Percentiles rank a stretch among this genome's conserved stretches.
Evolutionary conservation across 2,329 filamentous ascomycete species (phyloP).

Genomic region (Paraconiothyrium brasiliense): DNA sequence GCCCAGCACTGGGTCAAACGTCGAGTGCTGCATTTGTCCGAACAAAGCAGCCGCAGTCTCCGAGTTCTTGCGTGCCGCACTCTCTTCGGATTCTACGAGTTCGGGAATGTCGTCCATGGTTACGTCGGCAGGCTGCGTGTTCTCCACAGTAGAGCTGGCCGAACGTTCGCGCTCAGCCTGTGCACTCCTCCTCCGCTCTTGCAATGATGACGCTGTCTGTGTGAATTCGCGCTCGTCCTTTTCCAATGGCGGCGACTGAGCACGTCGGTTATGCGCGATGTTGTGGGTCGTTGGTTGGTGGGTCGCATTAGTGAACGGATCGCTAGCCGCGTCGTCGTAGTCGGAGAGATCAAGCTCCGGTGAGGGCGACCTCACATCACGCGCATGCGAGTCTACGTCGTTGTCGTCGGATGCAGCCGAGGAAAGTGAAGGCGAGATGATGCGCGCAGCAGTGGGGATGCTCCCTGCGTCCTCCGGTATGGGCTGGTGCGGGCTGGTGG

Average conservation of each 20-base stretch:
- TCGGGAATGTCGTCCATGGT: constrained; percentile 50
- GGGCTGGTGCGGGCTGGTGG: constrained; percentile 83
- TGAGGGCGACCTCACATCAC: constrained; percentile 80
- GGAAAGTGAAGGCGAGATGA: constrained; percentile 88
- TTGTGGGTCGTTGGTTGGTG: constrained; percentile 53
- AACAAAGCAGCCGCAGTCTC: constrained; percentile 61
- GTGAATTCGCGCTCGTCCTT: constrained; percentile 97
- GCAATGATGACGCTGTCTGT: constrained; percentile 88
- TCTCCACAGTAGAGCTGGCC: constrained; percentile 50
- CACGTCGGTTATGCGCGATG: constrained; percentile 70
- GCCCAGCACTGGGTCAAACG: constrained; percentile 47
- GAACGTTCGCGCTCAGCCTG: constrained; percentile 53
- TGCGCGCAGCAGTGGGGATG: constrained; percentile 61
- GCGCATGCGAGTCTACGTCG: constrained; percentile 66
- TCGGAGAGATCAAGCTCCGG: constrained; percentile 94
- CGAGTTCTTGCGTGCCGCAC: constrained; percentile 59
- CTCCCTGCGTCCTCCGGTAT: constrained; percentile 73
- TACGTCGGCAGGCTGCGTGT: constrained; percentile 38
- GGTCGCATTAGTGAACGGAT: constrained; percentile 66
- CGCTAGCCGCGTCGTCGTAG: constrained; percentile 73
- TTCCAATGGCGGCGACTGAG: constrained; percentile 88
- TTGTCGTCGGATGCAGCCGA: constrained; percentile 77
- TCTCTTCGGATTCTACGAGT: constrained; percentile 58
- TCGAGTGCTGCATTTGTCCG: constrained; percentile 53
- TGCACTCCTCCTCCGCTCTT: constrained; percentile 61